Evolutionary conservation across 306 rosid genomes (phyloP).

Genomic region (Acacia crassicarpa): DNA sequence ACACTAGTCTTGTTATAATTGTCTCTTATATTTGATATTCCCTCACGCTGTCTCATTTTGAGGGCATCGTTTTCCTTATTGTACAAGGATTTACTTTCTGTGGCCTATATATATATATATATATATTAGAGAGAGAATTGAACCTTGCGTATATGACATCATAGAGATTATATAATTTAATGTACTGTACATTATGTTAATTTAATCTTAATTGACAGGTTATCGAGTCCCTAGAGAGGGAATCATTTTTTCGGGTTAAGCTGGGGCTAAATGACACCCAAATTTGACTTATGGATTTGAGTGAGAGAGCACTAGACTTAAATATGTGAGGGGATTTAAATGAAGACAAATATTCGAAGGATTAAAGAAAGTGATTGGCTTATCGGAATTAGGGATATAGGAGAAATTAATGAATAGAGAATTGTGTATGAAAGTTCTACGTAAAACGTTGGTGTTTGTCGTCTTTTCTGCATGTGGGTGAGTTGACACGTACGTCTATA

Average conservation of each 20-base stretch:
- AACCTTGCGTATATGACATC: constrained; percentile 29
- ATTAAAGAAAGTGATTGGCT: constrained; percentile 33
- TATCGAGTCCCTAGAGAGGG: constrained; percentile 48
- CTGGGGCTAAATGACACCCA: constrained; percentile 46
- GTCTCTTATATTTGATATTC: constrained; percentile 42
- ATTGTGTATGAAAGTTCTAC: constrained; percentile 21
- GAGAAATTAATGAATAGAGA: constrained; percentile 28
- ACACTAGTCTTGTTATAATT: not conserved
- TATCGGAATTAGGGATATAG: not conserved
- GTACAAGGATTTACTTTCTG: constrained; percentile 47
- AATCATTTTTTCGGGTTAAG: constrained; percentile 54
- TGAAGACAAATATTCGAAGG: constrained; percentile 57
- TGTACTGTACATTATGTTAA: not conserved
- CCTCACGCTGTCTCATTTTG: constrained; percentile 40
- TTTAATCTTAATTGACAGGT: constrained; percentile 14
- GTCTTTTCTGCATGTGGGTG: constrained; percentile 15
- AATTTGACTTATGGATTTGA: constrained; percentile 47
- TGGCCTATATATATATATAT: constrained; percentile 12
- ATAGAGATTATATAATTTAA: constrained; percentile 11
- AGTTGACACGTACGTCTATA: constrained; percentile 28
- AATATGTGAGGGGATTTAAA: constrained; percentile 13
- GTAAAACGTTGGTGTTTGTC: constrained; percentile 25
- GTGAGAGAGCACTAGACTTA: not conserved
- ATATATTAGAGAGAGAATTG: constrained; percentile 15
- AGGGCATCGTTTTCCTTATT: constrained; percentile 29